Evolutionary conservation across 306 rosid genomes (phyloP), one percentile per base, ranked within the genome.

Genomic region (Castanopsis chinensis): DNA sequence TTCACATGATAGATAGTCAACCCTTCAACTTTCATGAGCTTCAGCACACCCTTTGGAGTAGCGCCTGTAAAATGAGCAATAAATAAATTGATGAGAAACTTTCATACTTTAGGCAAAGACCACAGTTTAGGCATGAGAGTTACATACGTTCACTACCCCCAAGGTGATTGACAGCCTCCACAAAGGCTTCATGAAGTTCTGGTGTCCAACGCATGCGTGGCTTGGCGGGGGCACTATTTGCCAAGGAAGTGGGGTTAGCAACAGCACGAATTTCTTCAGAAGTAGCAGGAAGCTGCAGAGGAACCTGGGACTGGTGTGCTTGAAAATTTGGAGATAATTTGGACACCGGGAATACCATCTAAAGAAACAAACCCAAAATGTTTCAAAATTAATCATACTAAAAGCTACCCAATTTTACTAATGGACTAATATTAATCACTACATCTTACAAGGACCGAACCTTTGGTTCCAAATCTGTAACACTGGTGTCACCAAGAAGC

Each of bases 191-290:
- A 73, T 96, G 99, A 83, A 96, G 97, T 83, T 96, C 98, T 12
- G 98, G 99, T 32, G 99, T 93, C 99, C 99, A 96, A 64, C 99
- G 99, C 99, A 96, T 96, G 73, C 99, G 96, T 10, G 96, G 89
- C 82, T 96, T 96, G 68, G 94, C 55, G 56, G 89, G 49, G 45
- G 86, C 87, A 79, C 87, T 87, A 80, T 91, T 93, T 83, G 91
- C 83, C 18, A 91, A 79, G 78, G 96, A 84, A 81, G 90, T 70
- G 5, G 90, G 86, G 58, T 90, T 79, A 60, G 82, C 79, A 86
- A 78, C 79, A 43, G 79, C 45, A 69, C 53, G 76, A 77, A 86
- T 87, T 78, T 95, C 97, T 78, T 86, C 94, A 25, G 87, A 88
- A 49, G 87, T 78, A 83, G 89, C 81, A 68, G 88, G 81, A 58